A percentile compares a stretch with the other conserved stretches of the same genome.
phyloP scores from a whole-genome alignment of 2,329 filamentous ascomycete genomes.

The Penicillium palitans region DNA sequence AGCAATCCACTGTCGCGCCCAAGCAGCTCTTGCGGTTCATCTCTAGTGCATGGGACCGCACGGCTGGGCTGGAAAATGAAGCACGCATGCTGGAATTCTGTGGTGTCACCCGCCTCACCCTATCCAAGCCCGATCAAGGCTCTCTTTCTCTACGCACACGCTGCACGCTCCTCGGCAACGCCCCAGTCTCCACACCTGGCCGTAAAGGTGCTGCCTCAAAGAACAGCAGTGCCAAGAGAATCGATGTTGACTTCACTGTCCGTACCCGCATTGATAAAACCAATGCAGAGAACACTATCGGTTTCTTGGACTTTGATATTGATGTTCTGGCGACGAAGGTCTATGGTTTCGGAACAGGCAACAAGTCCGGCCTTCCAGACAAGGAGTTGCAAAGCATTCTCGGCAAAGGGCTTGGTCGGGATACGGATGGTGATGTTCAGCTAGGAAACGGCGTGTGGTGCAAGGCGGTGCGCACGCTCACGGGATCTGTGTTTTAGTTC shows the following conservation, averaged over 20 bases:
- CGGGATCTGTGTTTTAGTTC: constrained; percentile 36
- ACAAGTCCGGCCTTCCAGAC: constrained; percentile 33
- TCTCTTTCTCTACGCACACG: constrained; percentile 36
- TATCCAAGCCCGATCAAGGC: constrained; percentile 30
- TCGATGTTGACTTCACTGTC: constrained; percentile 45
- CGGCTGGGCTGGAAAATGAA: constrained; percentile 44
- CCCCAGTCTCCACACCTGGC: constrained; percentile 13
- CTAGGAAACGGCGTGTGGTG: constrained; percentile 44
- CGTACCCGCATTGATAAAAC: constrained; percentile 28
- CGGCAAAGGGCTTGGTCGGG: constrained; percentile 25
- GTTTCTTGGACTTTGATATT: constrained; percentile 38
- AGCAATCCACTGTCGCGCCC: constrained; percentile 37
- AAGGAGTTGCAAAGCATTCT: constrained; percentile 40
- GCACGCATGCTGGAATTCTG: constrained; percentile 47
- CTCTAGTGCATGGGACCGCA: constrained; percentile 46
- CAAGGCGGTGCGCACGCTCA: constrained; percentile 40
- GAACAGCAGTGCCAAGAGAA: constrained; percentile 24
- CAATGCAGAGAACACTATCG: constrained; percentile 21
- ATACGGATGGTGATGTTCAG: constrained; percentile 17
- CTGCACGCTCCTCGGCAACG: constrained; percentile 40
- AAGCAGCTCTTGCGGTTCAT: constrained; percentile 45
- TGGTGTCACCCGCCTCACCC: constrained; percentile 44
- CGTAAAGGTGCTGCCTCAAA: constrained; percentile 14
- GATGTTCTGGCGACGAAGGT: constrained; percentile 43
- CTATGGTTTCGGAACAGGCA: constrained; percentile 40